Base-by-base conservation (phyloP, 2,329 filamentous ascomycete genomes). In the Aspergillus unguis region DNA sequence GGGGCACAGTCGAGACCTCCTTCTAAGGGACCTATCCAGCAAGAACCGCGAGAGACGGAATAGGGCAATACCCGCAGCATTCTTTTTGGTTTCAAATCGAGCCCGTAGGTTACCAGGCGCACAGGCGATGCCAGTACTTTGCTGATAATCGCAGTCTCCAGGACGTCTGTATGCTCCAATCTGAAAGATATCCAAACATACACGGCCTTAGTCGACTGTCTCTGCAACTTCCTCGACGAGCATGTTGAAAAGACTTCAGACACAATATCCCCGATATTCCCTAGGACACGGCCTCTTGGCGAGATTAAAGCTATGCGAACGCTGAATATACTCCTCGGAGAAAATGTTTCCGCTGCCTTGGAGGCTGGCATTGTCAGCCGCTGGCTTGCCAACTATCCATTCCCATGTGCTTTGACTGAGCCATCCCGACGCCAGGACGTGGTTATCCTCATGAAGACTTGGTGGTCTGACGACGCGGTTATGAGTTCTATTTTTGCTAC, bases 371-470 rank as follows among this genome's bases (percentile, higher is more conserved):
- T 92, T 56, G 78, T 92, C 36, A 84, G 86, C 55, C 83, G 82
- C 51, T 92, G 88, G 88, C 78, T 92, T n/a, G 80, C 77, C 32
- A 84, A 82, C 61, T 89, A 91, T 66, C 81, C 83, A 6, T 91
- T 78, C 45, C 75, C 87, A 76, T 87, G 86, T 23, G 73, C 77
- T 17, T 71, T 70, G 1, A 71, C 78, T 2, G 77, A 80, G 50
- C 79, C 84, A 48, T 68, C 71, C 25, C 70, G 70, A 28, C 65
- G 66, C 37, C 67, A 66, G 44, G 72, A 75, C 53, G 68, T 75
- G 26, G 66, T 72, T 8, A 62, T 67, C 23, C 65, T 75, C 1
- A 71, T 75, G 65, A 71, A 71, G 48, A 66, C 66, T 17, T 75
- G 70, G 68, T 72, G 67, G 63, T 60, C 60, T 2, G 74, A 76